Evolutionary conservation across 164 flowering plant genomes (phyloP).

Genomic region (Stephania japonica): DNA sequence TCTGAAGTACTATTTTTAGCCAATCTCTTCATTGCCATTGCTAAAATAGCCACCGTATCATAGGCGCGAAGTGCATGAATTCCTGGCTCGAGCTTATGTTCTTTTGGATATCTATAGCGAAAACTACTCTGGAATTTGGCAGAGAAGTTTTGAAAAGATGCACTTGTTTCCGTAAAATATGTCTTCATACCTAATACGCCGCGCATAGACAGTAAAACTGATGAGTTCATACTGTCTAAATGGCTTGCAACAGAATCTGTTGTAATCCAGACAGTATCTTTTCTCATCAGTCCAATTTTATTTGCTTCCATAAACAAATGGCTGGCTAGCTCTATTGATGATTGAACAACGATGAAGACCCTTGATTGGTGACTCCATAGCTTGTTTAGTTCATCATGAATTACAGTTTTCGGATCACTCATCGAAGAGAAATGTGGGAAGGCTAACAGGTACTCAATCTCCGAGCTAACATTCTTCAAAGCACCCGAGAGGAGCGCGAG

Average conservation of each 20-base stretch:
- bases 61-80: conserved; percentile 21
- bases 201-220: conserved; percentile 18
- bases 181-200: conserved; percentile 23
- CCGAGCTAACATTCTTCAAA: conserved; percentile 14
- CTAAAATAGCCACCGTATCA: conserved; percentile 15
- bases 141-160: conserved; percentile 2
- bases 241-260: conserved; percentile 8
- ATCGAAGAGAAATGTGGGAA: conserved; percentile 14
- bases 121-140: conserved; percentile 9
- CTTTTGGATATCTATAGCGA: conserved; percentile 17
- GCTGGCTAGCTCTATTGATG: conserved; percentile 12
- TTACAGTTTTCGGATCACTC: conserved; percentile 13
- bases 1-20: conserved; percentile 3
- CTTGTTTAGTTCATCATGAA: conserved; percentile 13
- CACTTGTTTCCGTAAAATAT: neutral
- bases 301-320: conserved; percentile 28
- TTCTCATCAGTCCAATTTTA: conserved; percentile 17
- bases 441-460: conserved; percentile 17
- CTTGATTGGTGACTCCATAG: conserved; percentile 12
- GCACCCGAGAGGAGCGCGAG: conserved; percentile 18
- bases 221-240: conserved; percentile 10
- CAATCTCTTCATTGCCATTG: conserved; percentile 6
- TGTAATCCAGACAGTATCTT: conserved; percentile 18
- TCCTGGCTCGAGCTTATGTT: conserved; percentile 20
- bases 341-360: conserved; percentile 22